Percentiles rank a stretch among this genome's conserved stretches.
These are phyloP conservation scores for Termitomyces sp. DNA, from an alignment of 768 basidiomycete species.

Conservation along the genomic window DNA sequence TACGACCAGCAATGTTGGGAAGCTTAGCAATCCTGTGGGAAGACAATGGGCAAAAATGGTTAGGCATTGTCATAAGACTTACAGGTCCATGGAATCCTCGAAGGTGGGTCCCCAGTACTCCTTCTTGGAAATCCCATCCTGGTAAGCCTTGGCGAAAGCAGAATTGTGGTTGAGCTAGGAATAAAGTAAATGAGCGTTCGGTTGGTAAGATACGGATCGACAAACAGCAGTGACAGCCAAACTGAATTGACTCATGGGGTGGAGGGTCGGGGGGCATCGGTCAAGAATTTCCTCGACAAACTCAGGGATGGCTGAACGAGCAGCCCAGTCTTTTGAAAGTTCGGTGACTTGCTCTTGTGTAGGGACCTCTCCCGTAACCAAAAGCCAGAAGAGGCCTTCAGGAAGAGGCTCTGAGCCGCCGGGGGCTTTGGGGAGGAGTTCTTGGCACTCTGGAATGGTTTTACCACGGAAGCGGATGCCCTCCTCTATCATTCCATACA, in stretches of 20 bases:
- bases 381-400: conserved; percentile 93
- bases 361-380: conserved; percentile 93
- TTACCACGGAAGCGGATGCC: conserved; percentile 98
- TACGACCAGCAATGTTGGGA: conserved; percentile 93
- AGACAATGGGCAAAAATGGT: conserved; percentile 4
- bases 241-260: conserved; percentile 99
- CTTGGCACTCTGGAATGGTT: conserved; percentile 88
- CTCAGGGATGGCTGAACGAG: conserved; percentile 84
- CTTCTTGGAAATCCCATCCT: conserved; percentile 87
- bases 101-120: conserved; percentile 97
- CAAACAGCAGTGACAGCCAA: conserved; percentile 90
- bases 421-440: conserved; percentile 83
- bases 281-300: conserved; percentile 98
- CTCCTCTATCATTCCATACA: conserved; percentile 56
- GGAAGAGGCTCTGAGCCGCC: conserved; percentile 89
- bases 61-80: conserved; percentile 13
- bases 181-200: conserved; percentile 6
- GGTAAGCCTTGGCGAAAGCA: conserved; percentile 93
- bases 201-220: conserved; percentile 1
- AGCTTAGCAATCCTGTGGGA: conserved; percentile 86
- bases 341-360: conserved; percentile 84
- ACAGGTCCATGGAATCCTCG: conserved; percentile 89
- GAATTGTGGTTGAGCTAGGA: conserved; percentile 88
- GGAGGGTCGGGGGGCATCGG: conserved; percentile 87
- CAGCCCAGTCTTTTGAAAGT: conserved; percentile 93